phyloP scores from a whole-genome alignment of 2,329 filamentous ascomycete species.

The Madurella mycetomatis region DNA sequence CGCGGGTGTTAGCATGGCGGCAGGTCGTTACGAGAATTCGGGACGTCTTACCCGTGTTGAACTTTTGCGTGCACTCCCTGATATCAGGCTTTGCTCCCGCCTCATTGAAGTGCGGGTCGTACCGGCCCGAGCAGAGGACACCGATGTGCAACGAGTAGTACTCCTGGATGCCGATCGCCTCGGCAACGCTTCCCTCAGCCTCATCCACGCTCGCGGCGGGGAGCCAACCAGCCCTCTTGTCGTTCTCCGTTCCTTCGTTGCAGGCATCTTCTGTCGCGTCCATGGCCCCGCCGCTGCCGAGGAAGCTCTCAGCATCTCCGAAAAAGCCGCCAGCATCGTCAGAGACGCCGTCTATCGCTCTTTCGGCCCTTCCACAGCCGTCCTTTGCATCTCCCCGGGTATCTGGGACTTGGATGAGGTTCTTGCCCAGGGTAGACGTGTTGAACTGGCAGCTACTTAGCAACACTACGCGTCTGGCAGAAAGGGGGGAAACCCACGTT shows the following conservation, averaged over 20 bases:
- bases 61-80: conserved; percentile 23
- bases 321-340: conserved; percentile 3
- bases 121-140: conserved; percentile 30
- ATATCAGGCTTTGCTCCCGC: conserved; percentile 24
- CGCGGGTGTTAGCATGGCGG: too few species aligned
- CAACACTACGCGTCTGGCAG: background rate
- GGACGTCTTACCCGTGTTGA: background rate
- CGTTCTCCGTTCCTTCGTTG: conserved; percentile 12
- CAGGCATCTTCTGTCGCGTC: conserved; percentile 10
- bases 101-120: conserved; percentile 15
- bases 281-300: conserved; percentile 4
- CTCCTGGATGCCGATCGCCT: conserved; percentile 30
- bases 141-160: conserved; percentile 33
- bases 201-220: conserved; percentile 18
- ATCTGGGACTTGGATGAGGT: conserved; percentile 30
- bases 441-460: conserved; percentile 33
- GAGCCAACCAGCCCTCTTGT: conserved; percentile 13
- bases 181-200: conserved; percentile 23
- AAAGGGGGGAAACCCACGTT: conserved; percentile 8
- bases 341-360: conserved; percentile 22
- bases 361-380: conserved; percentile 6
- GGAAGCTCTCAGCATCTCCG: too few species aligned
- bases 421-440: conserved; percentile 38
- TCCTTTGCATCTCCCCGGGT: conserved; percentile 6
- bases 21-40: too few species aligned